Evolutionary conservation across 2,329 filamentous ascomycete species (phyloP), one percentile per base, ranked within the genome.

Genomic region (Grosmannia huntii): DNA sequence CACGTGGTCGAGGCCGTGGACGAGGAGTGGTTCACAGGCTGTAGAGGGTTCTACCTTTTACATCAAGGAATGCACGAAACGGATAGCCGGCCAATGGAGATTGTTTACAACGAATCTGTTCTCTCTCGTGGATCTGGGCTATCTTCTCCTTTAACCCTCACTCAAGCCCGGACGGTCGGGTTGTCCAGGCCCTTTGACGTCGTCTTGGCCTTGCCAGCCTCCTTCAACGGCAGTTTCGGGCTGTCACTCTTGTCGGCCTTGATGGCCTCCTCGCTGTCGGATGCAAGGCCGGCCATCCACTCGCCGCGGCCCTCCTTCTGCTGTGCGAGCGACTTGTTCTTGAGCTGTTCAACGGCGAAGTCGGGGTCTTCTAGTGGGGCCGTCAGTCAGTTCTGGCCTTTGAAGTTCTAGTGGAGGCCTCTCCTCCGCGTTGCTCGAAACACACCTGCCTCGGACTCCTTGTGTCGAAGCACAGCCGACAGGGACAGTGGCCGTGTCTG

Each of bases 201-300:
- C 31, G 46, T 21, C 25, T 46, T 55, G 21, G 36, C 41, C n/a
- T 53, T 36, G 5, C 14, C 2, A 27, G 19, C 54, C 6, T 4
- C 11, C 25, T 4, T 4, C 31, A n/a, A n/a, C n/a, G 33, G 10
- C 31, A 6, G 21, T 12, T 16, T 19, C n/a, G 31, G 21, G 11
- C 21, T 36, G 70, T 60, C 60, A 60, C 75, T 71, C 59, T 80
- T 80, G 68, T 86, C 87, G 48, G 83, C 86, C 74, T 81, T 85
- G 71, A 94, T 77, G 65, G 82, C 82, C 69, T 88, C 87, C 75
- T 95, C 89, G 71, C 85, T 88, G 71, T 89, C 83, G 55, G 84
- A 87, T 3, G 89, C 88, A 55, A 95, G 76, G 69, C 86, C 84
- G 25, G 85, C 77, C 73, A 87, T 86, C 89, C 89, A 94, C 68